These are phyloP conservation scores for Aspergillus vadensis DNA, from an alignment of 2,329 filamentous ascomycete species.

Conservation along the genomic window DNA sequence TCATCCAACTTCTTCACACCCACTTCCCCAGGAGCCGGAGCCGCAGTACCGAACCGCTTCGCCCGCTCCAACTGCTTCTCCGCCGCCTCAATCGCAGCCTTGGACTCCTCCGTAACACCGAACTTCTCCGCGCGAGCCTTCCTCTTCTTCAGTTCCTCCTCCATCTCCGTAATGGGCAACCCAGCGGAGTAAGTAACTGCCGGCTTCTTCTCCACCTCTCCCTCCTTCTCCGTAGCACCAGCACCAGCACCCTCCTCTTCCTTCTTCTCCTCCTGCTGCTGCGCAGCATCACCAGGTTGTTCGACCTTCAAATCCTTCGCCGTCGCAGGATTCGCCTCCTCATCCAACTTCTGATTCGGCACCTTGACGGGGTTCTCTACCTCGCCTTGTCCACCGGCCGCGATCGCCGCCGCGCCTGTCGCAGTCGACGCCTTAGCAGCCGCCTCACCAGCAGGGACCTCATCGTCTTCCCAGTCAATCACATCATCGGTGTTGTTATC, in stretches of 20 bases:
- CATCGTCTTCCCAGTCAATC: constrained; percentile 51
- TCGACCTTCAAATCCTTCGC: constrained; percentile 41
- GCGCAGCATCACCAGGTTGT: constrained; percentile 18
- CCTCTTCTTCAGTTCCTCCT: constrained; percentile 51
- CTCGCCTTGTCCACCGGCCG: constrained; percentile 41
- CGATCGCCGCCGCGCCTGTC: constrained; percentile 36
- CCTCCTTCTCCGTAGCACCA: constrained; percentile 19
- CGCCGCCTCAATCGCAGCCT: constrained; percentile 43
- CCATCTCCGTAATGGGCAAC: constrained; percentile 47
- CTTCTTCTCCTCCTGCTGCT: constrained; percentile 24
- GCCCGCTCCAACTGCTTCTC: constrained; percentile 49
- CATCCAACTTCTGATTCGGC: constrained; percentile 42
- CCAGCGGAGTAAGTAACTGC: constrained; percentile 44
- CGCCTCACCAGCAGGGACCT: constrained; percentile 31
- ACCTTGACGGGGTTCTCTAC: constrained; percentile 43
- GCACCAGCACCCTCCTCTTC: constrained; percentile 32
- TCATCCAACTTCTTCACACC: constrained; percentile 49
- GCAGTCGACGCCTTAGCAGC: constrained; percentile 34
- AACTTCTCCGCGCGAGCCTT: constrained; percentile 54
- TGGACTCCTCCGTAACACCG: constrained; percentile 46
- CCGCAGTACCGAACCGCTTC: constrained; percentile 48
- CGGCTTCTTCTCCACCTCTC: constrained; percentile 34
- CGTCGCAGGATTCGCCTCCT: constrained; percentile 36
- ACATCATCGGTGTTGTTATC: constrained; percentile 42
- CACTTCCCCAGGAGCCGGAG: constrained; percentile 14